Base-by-base conservation (phyloP, 208 protist genomes). In the Angomonas ambiguus region DNA sequence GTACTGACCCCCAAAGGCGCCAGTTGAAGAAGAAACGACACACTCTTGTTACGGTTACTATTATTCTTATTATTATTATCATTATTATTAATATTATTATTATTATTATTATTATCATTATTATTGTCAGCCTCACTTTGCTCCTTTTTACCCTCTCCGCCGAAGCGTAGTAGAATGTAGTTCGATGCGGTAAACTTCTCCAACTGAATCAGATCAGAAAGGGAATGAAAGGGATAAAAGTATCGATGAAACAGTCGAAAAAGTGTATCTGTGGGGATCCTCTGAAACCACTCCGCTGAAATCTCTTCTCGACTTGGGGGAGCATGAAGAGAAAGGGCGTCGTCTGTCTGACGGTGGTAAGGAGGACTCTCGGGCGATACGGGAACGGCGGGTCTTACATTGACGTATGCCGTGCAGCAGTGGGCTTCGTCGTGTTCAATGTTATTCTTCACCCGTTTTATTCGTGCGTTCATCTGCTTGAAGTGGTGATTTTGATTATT, bases 31-130 rank as follows among this genome's bases (percentile, higher is more conserved):
- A n/a, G n/a, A n/a, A n/a, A n/a, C n/a, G n/a, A n/a, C n/a, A 45
- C 11, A 45, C 8, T 45, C 8, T 16, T 8, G 16, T 45, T 45
- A 45, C 16, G 11, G 8, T 45, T 45, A n/a, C 8, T 16, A 16
- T 45, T 45, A 16, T 8, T 45, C 16, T 45, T 16, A 45, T 45
- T 16, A n/a, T 45, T 45, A 8, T 45, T 8, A 45, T n/a, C 38
- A 45, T n/a, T 45, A 45, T 45, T 45, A 45, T 45, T 45, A 45
- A n/a, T 45, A 45, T 45, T 45, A 45, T 45, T 45, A 45, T 16
- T 45, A 45, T 45, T 45, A 16, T 45, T 45, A 45, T n/a, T 45
- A 45, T 45, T 45, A n/a, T 45, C 38, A 45, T 45, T 45, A 16
- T 45, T 45, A 16, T 8, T 16, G 8, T 45, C 38, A 45, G 8